Evolutionary conservation across 2,329 filamentous ascomycete species (phyloP), one percentile per base, ranked within the genome.

Genomic region (Colletotrichum sp.): DNA sequence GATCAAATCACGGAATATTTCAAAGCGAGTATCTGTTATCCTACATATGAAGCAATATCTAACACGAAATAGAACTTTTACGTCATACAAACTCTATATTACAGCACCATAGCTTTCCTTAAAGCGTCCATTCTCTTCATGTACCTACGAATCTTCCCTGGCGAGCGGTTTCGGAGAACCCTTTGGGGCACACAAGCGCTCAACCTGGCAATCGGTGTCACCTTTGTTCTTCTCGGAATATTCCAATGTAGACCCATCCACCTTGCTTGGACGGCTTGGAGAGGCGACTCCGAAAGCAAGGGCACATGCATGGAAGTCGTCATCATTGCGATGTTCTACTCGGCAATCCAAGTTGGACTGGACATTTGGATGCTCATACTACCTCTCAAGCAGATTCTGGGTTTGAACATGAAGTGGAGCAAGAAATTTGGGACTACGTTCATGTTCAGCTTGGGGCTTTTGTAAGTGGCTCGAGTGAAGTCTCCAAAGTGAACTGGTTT

Each of bases 361-460:
- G 88, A 89, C 76, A 8, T 87, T 6, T 78, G 84, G 62, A 86
- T 88, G 62, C 81, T 89, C 34, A 81, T 80, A 1, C 76, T 89
- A 7, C 87, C 88, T 0, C 81, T 88, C 6, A 80, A 81, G 8
- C 81, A 83, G 18, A 60, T 87, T 3, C 69, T 80, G 9, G 68
- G 78, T 0, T 76, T 86, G 28, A 77, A 80, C 8, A 74, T 86
- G 64, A 80, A 80, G n/a, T 80, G 77, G 68, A 82, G 81, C 76
- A 85, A 85, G 79, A 86, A 85, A 75, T 30, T 83, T 6, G 80
- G 82, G 36, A 79, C 86, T 8, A 75, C 79, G 22, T 67, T 85
- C 34, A 85, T 86, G 83, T 85, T 87, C 71, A 80, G 80, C 8
- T 79, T 86, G 10, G 85, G 74, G 1, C 39, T 58, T 27, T 76